phyloP scores from a whole-genome alignment of 1,284 basidiomycete species.

The Austroboletus niveus region DNA sequence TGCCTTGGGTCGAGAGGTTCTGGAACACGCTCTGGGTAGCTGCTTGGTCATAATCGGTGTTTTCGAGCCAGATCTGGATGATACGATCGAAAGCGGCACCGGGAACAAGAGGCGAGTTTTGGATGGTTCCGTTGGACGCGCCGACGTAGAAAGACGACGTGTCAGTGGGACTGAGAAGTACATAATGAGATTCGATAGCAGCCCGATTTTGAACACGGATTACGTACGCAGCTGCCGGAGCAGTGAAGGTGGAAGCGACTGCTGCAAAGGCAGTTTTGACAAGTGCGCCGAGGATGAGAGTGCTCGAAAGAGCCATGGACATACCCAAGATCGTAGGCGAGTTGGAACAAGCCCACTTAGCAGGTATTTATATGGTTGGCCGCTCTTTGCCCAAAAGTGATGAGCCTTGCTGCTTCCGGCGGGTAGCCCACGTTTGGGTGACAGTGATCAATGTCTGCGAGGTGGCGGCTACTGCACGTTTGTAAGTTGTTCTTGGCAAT shows the following conservation, averaged over 20 bases:
- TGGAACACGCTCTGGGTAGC: constrained; percentile 42
- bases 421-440: background rate
- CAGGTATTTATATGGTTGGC: constrained; percentile 14
- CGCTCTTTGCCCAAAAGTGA: background rate
- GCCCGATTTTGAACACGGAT: background rate
- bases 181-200: background rate
- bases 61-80: constrained; percentile 55
- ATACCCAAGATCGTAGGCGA: constrained; percentile 8
- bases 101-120: constrained; percentile 20
- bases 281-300: constrained; percentile 21
- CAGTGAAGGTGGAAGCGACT: constrained; percentile 17
- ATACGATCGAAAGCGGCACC: constrained; percentile 53
- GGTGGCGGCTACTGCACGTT: no score
- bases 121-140: constrained; percentile 21
- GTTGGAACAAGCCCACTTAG: background rate
- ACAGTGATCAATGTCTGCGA: background rate
- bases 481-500: no score
- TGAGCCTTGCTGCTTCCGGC: no score
- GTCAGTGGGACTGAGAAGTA: constrained; percentile 21
- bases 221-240: constrained; percentile 27
- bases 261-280: constrained; percentile 15
- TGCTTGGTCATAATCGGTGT: constrained; percentile 46
- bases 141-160: constrained; percentile 28
- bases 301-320: constrained; percentile 15
- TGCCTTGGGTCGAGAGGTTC: constrained; percentile 49